Percentiles rank a stretch among this genome's conserved stretches.
phyloP scores from a whole-genome alignment of 1,284 basidiomycete genomes.

The Phylloporus sp. region DNA sequence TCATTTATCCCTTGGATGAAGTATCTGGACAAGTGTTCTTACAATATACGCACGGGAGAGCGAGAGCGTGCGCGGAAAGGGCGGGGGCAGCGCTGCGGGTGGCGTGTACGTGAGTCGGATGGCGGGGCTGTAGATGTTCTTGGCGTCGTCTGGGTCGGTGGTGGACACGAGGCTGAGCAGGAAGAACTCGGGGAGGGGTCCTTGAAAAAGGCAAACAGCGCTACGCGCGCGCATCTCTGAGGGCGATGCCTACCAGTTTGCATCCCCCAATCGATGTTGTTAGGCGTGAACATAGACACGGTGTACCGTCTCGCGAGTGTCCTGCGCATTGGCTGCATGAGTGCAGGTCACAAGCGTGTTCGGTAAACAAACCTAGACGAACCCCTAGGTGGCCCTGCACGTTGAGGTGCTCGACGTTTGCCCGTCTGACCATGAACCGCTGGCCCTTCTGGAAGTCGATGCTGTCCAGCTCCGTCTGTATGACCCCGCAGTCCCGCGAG shows the following conservation, averaged over 20 bases:
- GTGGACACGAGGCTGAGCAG: slow-evolving; percentile 67
- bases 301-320: slow-evolving; percentile 13
- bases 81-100: slow-evolving; percentile 66
- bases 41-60: no score
- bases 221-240: slow-evolving; percentile 31
- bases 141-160: slow-evolving; percentile 53
- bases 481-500: slow-evolving; percentile 86
- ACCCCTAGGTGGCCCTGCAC: slow-evolving; percentile 90
- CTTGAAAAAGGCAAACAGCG: slow-evolving; percentile 44
- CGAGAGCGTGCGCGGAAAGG: slow-evolving; percentile 71
- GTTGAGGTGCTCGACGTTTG: slow-evolving; percentile 91
- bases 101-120: slow-evolving; percentile 70
- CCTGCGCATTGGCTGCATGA: slow-evolving; percentile 18
- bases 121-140: slow-evolving; percentile 63
- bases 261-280: slow-evolving; percentile 66
- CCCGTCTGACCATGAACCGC: slow-evolving; percentile 84
- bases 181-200: slow-evolving; percentile 79
- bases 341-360: slow-evolving; percentile 30
- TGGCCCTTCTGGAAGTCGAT: slow-evolving; percentile 91
- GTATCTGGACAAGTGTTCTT: no score
- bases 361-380: slow-evolving; percentile 54
- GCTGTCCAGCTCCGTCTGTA: slow-evolving; percentile 87
- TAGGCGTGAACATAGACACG: slow-evolving; percentile 38
- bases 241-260: slow-evolving; percentile 58
- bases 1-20: no score